Percentiles rank a stretch among this genome's conserved stretches.
Conservation (phyloP, 371 early-diverging fungal genomes). For the Apophysomyces trapeziformis region DNA sequence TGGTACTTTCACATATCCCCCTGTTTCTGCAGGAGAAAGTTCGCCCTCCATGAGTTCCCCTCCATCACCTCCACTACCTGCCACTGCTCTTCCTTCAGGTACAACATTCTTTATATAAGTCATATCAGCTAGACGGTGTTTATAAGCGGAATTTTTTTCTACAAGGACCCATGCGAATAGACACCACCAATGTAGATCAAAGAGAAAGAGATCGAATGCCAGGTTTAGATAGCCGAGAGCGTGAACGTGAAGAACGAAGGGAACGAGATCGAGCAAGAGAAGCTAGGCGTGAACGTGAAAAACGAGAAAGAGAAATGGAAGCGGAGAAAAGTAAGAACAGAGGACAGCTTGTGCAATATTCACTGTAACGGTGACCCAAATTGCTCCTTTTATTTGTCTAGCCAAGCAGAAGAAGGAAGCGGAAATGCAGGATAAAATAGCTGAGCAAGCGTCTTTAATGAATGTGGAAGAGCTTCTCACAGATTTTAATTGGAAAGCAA, state of each 20-base stretch:
- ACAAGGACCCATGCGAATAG: not conserved
- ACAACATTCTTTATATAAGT: not conserved
- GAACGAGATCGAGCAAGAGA: conserved; percentile 43
- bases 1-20: not conserved
- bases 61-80: conserved; percentile 1
- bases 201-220: not conserved
- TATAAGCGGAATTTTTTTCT: no score
- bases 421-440: conserved; percentile 49
- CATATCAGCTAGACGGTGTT: not conserved
- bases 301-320: conserved; percentile 37
- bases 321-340: conserved; percentile 34
- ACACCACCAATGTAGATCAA: not conserved
- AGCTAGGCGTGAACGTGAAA: conserved; percentile 41
- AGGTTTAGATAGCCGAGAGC: not conserved
- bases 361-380: not conserved
- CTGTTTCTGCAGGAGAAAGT: conserved; percentile 10
- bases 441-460: conserved; percentile 57
- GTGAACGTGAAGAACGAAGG: conserved; percentile 35
- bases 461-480: conserved; percentile 66
- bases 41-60: not conserved
- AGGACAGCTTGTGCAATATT: not conserved
- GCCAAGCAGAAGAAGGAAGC: conserved; percentile 42
- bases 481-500: conserved; percentile 80
- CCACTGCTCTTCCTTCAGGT: not conserved
- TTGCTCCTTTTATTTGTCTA: conserved; percentile 3